A percentile compares a stretch with the other conserved stretches of the same genome.
phyloP scores from a whole-genome alignment of 2,329 filamentous ascomycete genomes.

The Elsinoe fawcettii region DNA sequence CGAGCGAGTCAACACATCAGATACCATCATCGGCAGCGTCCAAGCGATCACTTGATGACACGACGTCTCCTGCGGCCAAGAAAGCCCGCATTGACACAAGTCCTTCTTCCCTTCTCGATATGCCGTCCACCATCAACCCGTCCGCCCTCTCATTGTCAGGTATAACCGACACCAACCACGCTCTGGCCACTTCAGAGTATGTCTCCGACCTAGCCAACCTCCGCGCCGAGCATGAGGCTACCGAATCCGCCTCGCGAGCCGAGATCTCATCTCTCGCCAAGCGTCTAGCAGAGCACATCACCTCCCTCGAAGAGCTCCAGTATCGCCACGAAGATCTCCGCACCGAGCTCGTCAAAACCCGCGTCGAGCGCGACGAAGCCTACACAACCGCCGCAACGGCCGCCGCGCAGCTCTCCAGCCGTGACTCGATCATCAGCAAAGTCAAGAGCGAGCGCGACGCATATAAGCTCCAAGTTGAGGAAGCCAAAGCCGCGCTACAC shows the following conservation, averaged over 20 bases:
- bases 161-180: conserved; percentile 36
- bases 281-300: conserved; percentile 24
- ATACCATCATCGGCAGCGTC: neutral
- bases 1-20: neutral
- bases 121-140: conserved; percentile 27
- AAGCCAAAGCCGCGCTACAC: conserved; percentile 23
- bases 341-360: conserved; percentile 21
- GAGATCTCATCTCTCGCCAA: conserved; percentile 17
- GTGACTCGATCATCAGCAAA: conserved; percentile 16
- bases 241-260: neutral
- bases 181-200: neutral
- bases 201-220: conserved; percentile 1
- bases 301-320: conserved; percentile 28
- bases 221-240: conserved; percentile 1
- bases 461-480: conserved; percentile 26
- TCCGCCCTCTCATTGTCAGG: conserved; percentile 33
- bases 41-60: conserved; percentile 15
- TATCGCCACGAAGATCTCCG: conserved; percentile 29
- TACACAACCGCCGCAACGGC: conserved; percentile 22
- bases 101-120: conserved; percentile 6
- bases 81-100: conserved; percentile 21
- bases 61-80: conserved; percentile 19
- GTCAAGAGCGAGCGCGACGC: conserved; percentile 24
- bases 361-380: conserved; percentile 24
- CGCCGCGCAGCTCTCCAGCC: conserved; percentile 20